Evolutionary conservation across 345 rosid species (phyloP), one percentile per base, ranked within the genome.

Genomic region (Excoecaria cochinchinensis): DNA sequence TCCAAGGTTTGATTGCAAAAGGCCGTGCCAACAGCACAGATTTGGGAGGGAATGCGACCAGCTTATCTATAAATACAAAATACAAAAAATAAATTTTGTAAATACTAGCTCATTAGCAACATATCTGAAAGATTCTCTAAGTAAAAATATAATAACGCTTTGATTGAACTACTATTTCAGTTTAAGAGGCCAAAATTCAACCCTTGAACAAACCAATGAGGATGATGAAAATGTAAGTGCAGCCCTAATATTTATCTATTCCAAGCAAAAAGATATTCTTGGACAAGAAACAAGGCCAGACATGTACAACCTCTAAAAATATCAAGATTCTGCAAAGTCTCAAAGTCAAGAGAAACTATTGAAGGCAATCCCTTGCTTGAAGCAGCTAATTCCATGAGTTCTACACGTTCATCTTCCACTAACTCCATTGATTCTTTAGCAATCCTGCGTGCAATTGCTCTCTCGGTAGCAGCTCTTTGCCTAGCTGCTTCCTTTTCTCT

Each of bases 371-470:
- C 96, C 84, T 86, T 90, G 80, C 85, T 72, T 64, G 80, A 81
- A 4, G 93, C 87, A 81, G 93, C 97, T 39, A 89, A 66, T 67
- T 94, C 98, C 98, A 94, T 89, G 83, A 94, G 97, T 76, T 94
- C 98, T 81, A 94, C 75, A 64, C 89, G 94, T 64, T 90, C 97
- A 74, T 92, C 97, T 74, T 94, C 98, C 75, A 89, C 79, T 61
- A 89, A 92, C 77, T 90, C 97, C 89, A 85, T 81, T 4, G 97
- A 92, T 77, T 92, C 93, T 84, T 92, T 94, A 52, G 97, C 98
- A 62, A 92, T 86, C 83, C 83, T 89, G 64, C 98, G 96, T 76
- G 97, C 97, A 82, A 83, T 82, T 51, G 98, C 97, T 74, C 92
- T 94, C 89, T 89, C 92, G 50, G 83, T 90, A 73, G 97, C 98